Conservation (phyloP, 768 basidiomycete species). For the Pulveroboletus ravenelii region DNA sequence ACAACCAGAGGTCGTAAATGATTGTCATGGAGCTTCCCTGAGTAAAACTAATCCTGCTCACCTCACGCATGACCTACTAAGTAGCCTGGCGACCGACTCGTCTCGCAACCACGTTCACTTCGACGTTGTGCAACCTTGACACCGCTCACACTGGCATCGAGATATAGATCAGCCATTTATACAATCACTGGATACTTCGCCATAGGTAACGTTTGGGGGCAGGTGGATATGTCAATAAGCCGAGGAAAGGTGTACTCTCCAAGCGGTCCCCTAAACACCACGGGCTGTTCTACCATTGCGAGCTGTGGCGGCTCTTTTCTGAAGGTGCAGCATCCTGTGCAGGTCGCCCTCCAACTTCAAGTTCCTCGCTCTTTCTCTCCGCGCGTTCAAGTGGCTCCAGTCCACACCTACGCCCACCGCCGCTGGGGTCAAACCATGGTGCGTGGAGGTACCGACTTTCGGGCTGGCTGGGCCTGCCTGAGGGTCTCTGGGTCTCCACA, state of each 20-base stretch:
- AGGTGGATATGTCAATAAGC: neutral
- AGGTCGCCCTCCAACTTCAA: constrained; percentile 44
- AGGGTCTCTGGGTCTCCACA: constrained; percentile 32
- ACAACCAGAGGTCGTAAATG: neutral
- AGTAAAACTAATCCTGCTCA: neutral
- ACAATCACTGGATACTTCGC: neutral
- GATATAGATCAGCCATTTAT: neutral
- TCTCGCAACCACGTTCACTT: neutral
- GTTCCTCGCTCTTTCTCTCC: constrained; percentile 44
- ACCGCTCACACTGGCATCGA: neutral
- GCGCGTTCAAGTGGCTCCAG: constrained; percentile 52
- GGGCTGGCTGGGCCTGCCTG: neutral
- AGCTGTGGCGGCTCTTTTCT: constrained; percentile 8
- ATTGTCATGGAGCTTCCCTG: neutral
- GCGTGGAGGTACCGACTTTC: neutral
- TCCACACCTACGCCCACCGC: constrained; percentile 39
- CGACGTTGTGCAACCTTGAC: neutral
- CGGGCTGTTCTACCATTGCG: too few relatives aligned
- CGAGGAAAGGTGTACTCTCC: neutral
- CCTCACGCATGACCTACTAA: neutral
- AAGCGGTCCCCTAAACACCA: too few relatives aligned
- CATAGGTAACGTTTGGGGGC: neutral
- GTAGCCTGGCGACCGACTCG: neutral
- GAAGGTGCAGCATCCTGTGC: constrained; percentile 34
- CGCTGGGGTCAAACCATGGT: constrained; percentile 14